Evolutionary conservation across 164 flowering plant species (phyloP).

Genomic region (Dillenia turbinata): DNA sequence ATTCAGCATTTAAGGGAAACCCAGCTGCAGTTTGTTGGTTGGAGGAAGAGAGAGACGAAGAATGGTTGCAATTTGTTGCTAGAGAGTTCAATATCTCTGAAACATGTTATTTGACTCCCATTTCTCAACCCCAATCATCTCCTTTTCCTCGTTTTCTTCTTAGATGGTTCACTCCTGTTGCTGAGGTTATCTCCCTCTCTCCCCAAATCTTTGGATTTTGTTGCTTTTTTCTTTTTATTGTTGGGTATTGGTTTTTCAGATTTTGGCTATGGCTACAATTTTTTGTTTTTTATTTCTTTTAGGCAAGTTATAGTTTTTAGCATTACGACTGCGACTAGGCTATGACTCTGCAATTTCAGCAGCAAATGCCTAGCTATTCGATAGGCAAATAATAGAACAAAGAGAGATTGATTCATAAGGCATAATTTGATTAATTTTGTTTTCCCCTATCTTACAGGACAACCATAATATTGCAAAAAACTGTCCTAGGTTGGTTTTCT

Average conservation of each 20-base stretch:
- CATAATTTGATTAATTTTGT: no score
- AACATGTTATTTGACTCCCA: slow-evolving; percentile 58
- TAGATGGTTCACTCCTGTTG: slow-evolving; percentile 83
- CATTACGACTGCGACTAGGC: no score
- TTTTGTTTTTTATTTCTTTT: no score
- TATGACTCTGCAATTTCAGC: no score
- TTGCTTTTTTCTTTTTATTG: neutral
- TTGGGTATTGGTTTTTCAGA: neutral
- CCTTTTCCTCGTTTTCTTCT: slow-evolving; percentile 35
- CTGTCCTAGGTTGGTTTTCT: no score
- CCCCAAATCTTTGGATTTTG: no score
- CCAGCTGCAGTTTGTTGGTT: slow-evolving; percentile 85
- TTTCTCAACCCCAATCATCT: slow-evolving; percentile 23
- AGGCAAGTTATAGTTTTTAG: no score
- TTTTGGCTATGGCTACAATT: neutral
- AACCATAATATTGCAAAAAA: no score
- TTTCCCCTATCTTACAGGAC: no score
- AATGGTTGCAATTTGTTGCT: slow-evolving; percentile 70
- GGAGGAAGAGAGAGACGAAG: slow-evolving; percentile 61
- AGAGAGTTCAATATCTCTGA: slow-evolving; percentile 63
- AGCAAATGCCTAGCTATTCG: no score
- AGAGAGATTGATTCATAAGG: no score
- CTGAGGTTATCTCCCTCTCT: slow-evolving; percentile 40
- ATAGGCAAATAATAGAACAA: no score
- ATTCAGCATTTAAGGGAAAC: slow-evolving; percentile 72